Base-by-base conservation (phyloP, 306 rosid species). In the Pyrus pyrifolia region DNA sequence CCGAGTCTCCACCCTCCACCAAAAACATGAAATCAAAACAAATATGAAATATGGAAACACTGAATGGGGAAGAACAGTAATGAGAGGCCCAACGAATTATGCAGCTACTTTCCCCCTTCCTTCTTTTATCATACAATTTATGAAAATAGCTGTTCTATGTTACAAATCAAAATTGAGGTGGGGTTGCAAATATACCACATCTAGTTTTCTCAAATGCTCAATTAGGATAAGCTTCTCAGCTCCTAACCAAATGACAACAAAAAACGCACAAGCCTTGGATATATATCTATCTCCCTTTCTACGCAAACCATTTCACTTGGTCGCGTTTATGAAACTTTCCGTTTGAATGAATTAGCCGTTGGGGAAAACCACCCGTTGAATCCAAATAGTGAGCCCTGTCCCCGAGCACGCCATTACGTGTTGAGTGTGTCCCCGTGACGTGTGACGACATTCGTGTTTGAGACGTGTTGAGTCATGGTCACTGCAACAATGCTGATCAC, bases 161-260 rank as follows among this genome's bases (percentile, higher is more conserved):
- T 87, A 91, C 99, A 95, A 87, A 92, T 88, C 97, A 95, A 95
- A 95, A 96, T 87, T 92, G 91, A 81, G 87, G 90, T 81, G 87
- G 89, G 78, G 91, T 80, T 83, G 95, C 82, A 81, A 85, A 86
- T 46, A 88, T 46, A 89, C 91, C 97, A 88, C 92, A 82, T 90
- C 86, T 84, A 70, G 85, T 84, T 85, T 49, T 81, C 87, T 82
- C 89, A 63, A 84, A 87, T 78, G 81, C 88, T 82, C 86, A 84
- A 89, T 84, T 87, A 87, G 89, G 83, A 84, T 84, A 85, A 80
- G 86, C 83, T 68, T 29, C 74, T 81, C 84, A 79, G 85, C 88
- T 85, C 80, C 84, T 55, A 60, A 17, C 77, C 83, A 86, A 86
- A 83, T 81, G 70, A 79, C 80, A 70, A 77, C 81, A 67, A 85